These are phyloP conservation scores for Penicillium paneum DNA, from an alignment of 2,329 filamentous ascomycete genomes.

Conservation along the genomic window DNA sequence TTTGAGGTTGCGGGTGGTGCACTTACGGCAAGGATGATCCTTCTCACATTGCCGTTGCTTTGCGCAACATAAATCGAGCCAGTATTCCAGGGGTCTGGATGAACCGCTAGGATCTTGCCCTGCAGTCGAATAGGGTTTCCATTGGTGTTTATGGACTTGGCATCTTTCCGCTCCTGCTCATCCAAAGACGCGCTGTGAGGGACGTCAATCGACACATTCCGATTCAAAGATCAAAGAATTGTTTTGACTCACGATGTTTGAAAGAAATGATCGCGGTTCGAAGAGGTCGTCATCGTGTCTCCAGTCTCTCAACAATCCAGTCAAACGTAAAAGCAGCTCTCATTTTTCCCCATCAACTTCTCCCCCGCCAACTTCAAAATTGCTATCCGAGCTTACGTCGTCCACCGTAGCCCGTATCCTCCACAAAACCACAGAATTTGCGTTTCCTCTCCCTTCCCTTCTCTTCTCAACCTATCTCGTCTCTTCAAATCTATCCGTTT, in stretches of 20 bases:
- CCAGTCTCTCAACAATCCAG: background rate
- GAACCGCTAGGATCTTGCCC: slow-evolving; percentile 79
- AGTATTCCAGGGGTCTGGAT: slow-evolving; percentile 62
- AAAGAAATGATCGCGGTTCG: slow-evolving; percentile 80
- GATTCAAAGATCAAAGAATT: slow-evolving; percentile 1
- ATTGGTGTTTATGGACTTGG: slow-evolving; percentile 75
- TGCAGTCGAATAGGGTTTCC: slow-evolving; percentile 76
- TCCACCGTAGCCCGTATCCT: slow-evolving; percentile 33
- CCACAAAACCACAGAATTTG: slow-evolving; percentile 34
- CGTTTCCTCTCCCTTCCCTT: slow-evolving; percentile 23
- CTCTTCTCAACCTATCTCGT: slow-evolving; percentile 19
- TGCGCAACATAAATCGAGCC: slow-evolving; percentile 74
- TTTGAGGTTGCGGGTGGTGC: slow-evolving; percentile 17
- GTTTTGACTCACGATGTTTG: slow-evolving; percentile 71
- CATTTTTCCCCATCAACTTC: slow-evolving; percentile 11
- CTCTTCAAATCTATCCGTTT: slow-evolving; percentile 15
- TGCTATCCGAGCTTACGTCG: slow-evolving; percentile 32
- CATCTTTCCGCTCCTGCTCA: slow-evolving; percentile 61
- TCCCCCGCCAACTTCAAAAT: slow-evolving; percentile 18
- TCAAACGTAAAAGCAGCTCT: slow-evolving; percentile 3
- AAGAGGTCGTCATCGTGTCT: slow-evolving; percentile 60
- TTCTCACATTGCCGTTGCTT: slow-evolving; percentile 75
- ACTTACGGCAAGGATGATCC: slow-evolving; percentile 72
- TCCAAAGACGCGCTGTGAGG: slow-evolving; percentile 46
- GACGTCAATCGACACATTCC: slow-evolving; percentile 15